phyloP scores from a whole-genome alignment of 805 yeast species.

The Kazachstania psychrophila region DNA sequence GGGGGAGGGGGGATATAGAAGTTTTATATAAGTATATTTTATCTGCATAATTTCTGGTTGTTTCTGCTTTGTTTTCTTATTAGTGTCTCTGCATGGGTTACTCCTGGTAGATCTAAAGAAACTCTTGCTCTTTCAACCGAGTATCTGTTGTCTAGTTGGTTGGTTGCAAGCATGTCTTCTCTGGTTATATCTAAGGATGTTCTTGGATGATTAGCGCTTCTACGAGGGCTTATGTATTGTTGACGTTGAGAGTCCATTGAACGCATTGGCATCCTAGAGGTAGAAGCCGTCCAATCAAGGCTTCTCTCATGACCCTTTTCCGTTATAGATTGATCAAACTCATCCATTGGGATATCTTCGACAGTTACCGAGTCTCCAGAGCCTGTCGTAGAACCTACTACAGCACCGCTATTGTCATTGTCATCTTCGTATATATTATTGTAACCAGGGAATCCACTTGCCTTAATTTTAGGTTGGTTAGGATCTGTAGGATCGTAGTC shows the following conservation, averaged over 20 bases:
- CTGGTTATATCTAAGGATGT: constrained; percentile 34
- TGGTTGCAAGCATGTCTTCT: constrained; percentile 29
- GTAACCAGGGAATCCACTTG: neutral
- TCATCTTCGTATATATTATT: neutral
- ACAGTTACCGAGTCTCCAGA: constrained; percentile 28
- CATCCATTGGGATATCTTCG: constrained; percentile 34
- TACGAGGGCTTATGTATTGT: too few relatives aligned
- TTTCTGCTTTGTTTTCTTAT: neutral
- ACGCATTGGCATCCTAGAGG: constrained; percentile 4
- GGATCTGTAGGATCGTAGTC: constrained; percentile 80
- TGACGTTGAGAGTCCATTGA: neutral
- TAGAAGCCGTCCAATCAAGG: constrained; percentile 12
- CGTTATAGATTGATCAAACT: constrained; percentile 9
- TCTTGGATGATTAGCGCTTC: constrained; percentile 16
- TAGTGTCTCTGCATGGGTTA: constrained; percentile 29
- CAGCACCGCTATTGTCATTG: neutral
- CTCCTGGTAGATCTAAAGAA: constrained; percentile 35
- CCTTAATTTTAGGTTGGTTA: constrained; percentile 40
- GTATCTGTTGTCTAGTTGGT: constrained; percentile 31
- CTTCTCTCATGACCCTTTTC: constrained; percentile 3
- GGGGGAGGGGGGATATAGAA: too few relatives aligned
- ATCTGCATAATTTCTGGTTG: too few relatives aligned
- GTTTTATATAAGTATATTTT: too few relatives aligned
- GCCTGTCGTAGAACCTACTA: constrained; percentile 7
- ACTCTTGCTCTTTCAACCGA: constrained; percentile 35